phyloP scores from a whole-genome alignment of 192 early-diverging fungal species.

The Entomortierella beljakovae region DNA sequence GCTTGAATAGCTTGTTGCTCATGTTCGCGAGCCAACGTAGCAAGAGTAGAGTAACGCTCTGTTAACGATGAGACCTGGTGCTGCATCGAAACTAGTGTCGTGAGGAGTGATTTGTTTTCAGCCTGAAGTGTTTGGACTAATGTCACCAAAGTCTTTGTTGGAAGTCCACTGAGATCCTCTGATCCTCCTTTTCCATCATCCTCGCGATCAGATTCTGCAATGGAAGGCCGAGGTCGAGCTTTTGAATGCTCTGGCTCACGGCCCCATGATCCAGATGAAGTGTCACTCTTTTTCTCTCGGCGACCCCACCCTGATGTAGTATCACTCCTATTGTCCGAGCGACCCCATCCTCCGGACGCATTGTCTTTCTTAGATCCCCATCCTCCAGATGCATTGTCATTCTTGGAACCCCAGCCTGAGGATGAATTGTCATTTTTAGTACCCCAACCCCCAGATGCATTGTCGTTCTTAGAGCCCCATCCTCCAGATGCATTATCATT shows the following conservation, averaged over 20 bases:
- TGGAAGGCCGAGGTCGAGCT: not conserved
- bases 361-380: too few species aligned
- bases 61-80: slow-evolving; percentile 62
- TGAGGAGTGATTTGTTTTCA: slow-evolving; percentile 59
- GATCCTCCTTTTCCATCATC: slow-evolving; percentile 18
- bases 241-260: not conserved
- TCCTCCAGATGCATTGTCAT: too few species aligned
- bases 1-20: slow-evolving; percentile 57
- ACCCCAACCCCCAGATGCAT: not conserved
- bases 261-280: too few species aligned
- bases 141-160: slow-evolving; percentile 34
- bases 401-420: not conserved
- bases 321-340: too few species aligned
- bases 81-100: slow-evolving; percentile 58
- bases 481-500: too few species aligned
- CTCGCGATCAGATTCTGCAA: slow-evolving; percentile 7
- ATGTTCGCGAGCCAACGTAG: slow-evolving; percentile 55
- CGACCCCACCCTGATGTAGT: too few species aligned
- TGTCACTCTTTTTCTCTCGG: too few species aligned
- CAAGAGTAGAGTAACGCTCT: slow-evolving; percentile 55
- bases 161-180: slow-evolving; percentile 40
- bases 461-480: too few species aligned
- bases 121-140: slow-evolving; percentile 54
- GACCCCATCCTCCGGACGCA: too few species aligned
- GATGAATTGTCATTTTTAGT: not conserved